Base-by-base conservation (phyloP, 2,329 filamentous ascomycete genomes). In the Rhynchosporium agropyri region DNA sequence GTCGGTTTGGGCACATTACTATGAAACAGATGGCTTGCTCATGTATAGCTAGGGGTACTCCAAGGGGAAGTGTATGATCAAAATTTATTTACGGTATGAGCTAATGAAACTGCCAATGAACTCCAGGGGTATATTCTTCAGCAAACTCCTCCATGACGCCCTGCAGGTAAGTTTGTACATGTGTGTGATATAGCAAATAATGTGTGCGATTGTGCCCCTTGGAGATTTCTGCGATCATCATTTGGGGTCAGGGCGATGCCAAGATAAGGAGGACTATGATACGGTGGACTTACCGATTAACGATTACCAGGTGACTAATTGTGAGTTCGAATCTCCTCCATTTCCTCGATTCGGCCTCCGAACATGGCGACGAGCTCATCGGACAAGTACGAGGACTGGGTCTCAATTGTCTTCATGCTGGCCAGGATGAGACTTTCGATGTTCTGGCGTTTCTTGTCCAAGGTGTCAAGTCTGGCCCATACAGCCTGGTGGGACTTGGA, bases 391-490 rank as follows among this genome's bases (percentile, higher is more conserved):
- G 63, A 50, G 15, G 68, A 69, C 12, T 66, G 64, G 10, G 51
- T 40, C 51, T 75, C 71, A 33, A 74, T 63, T 4, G 31, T 49
- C 26, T 61, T 68, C 63, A 73, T 73, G 62, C 66, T 73, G 33
- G 49, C 56, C 8, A 74, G 46, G 48, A 75, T 74, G 1, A 58
- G 64, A 12, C 45, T 36, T 58, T 75, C 73, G 8, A 75, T 60
- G 2, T 38, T 54, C 36, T 70, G 63, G 7, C 72, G 69, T 61
- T 67, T 71, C 53, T 66, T 67, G 56, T 73, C 70, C 15, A 74
- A 49, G 46, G 65, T 59, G n/a, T 67, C 61, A 12, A 74, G 70
- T 64, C 63, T 67, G 10, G 58, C 65, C 67, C 68, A 71, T 31
- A 65, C 60, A 29, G 45, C 64, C 15, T 67, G 61, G 46, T 70